Base-by-base conservation (phyloP, 768 basidiomycete species). In the Tylopilus subfusipes region DNA sequence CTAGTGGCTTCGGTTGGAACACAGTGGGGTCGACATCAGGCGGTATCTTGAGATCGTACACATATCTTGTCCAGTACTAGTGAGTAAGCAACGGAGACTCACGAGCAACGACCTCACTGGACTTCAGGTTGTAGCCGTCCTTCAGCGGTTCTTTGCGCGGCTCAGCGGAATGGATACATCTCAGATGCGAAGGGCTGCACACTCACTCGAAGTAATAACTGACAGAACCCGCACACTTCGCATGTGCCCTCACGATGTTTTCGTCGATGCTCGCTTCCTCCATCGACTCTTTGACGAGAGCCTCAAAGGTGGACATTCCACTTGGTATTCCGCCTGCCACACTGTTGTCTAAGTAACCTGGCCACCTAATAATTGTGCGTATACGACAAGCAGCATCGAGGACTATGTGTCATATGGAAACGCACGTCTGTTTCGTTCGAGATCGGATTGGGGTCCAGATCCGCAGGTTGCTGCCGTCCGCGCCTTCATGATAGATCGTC, bases 251-350 rank as follows among this genome's bases (percentile, higher is more conserved):
- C 12, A 91, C 83, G 42, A 92, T 66, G n/a, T 75, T 69, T 48
- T 85, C 85, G 3, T 77, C 75, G 22, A 98, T 76, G 60, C 86
- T 92, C 2, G 94, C 96, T 69, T 99, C 96, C 66, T 98, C 96
- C 78, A 83, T 86, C 51, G 90, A 88, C 69, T 98, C 96, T 66
- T 96, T 97, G 34, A 95, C 79, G 42, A 98, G 73, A 2, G 84
- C 79, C 45, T 93, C 87, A 45, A 90, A 82, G 5, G 81, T 71
- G 0, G 79, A 65, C 73, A 87, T 84, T 1, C 93, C 91, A 19
- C 86, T 83, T 0, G 93, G 84, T 30, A 96, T 94, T 3, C 96
- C 96, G 0, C 96, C 96, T 4, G 94, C 94, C 42, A 90, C 90
- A 33, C 82, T 86, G 69, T 98, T 98, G 65, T 98, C 96, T 18